A percentile compares a stretch with the other conserved stretches of the same genome.
phyloP scores from a whole-genome alignment of 306 rosid genomes.

The Rosa rugosa region DNA sequence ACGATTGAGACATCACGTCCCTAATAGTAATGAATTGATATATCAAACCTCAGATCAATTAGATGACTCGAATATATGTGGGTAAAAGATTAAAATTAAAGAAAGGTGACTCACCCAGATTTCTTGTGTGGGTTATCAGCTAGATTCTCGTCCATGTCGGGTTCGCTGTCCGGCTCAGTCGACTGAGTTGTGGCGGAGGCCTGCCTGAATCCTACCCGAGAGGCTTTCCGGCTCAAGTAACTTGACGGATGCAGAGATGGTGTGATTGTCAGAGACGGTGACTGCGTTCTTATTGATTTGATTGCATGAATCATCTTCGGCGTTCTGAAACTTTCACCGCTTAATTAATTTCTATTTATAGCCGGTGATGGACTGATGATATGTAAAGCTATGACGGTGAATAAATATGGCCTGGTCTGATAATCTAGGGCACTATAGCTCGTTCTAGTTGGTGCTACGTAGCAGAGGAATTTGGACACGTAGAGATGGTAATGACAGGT shows the following conservation, averaged over 20 bases:
- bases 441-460: not conserved
- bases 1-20: conserved; percentile 60
- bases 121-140: conserved; percentile 29
- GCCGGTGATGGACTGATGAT: not conserved
- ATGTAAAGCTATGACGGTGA: not conserved
- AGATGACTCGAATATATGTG: not conserved
- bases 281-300: not conserved
- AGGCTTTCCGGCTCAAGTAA: not conserved
- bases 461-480: not conserved
- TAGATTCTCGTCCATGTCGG: conserved; percentile 34
- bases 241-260: not conserved
- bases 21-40: conserved; percentile 15
- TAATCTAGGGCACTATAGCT: not conserved
- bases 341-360: not conserved
- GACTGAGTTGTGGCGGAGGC: not conserved
- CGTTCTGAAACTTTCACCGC: not conserved
- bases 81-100: not conserved
- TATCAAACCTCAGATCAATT: not conserved
- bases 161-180: conserved; percentile 5
- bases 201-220: not conserved
- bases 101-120: conserved; percentile 30
- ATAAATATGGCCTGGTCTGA: not conserved
- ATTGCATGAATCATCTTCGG: not conserved
- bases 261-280: not conserved
- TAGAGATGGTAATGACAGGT: not conserved